Conservation (phyloP, 139 green algal genomes). For the Zygnema circumcarinatum region DNA sequence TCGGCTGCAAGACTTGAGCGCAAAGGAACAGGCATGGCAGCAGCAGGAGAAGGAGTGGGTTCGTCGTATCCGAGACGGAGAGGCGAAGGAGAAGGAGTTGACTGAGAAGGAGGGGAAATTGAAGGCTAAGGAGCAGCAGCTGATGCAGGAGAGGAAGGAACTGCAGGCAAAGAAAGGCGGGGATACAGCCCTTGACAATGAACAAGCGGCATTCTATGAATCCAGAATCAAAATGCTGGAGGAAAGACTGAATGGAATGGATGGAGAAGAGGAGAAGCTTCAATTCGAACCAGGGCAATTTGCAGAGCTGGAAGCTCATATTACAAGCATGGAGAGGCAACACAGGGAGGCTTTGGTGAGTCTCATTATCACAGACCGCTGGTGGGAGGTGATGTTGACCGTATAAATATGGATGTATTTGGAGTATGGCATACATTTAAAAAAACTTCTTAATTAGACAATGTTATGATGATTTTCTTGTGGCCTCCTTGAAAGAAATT, state of each 20-base stretch:
- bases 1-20: background rate
- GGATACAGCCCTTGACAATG: background rate
- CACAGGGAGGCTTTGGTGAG: background rate
- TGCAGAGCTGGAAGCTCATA: background rate
- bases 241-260: background rate
- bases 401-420: too few relatives aligned
- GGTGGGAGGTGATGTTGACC: too few relatives aligned
- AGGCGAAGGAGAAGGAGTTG: background rate
- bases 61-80: background rate
- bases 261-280: background rate
- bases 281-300: background rate
- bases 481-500: too few relatives aligned
- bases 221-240: background rate
- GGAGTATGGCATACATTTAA: too few relatives aligned
- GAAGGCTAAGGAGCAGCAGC: background rate
- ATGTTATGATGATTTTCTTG: too few relatives aligned
- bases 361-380: too few relatives aligned
- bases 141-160: background rate
- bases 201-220: background rate
- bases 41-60: background rate
- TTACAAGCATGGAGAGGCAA: background rate
- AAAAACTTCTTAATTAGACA: too few relatives aligned
- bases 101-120: background rate
- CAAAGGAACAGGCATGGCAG: background rate
- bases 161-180: background rate